A percentile compares a stretch with the other conserved stretches of the same genome.
Evolutionary conservation across 2,329 filamentous ascomycete genomes (phyloP).

Genomic region (Exophiala aquamarina): DNA sequence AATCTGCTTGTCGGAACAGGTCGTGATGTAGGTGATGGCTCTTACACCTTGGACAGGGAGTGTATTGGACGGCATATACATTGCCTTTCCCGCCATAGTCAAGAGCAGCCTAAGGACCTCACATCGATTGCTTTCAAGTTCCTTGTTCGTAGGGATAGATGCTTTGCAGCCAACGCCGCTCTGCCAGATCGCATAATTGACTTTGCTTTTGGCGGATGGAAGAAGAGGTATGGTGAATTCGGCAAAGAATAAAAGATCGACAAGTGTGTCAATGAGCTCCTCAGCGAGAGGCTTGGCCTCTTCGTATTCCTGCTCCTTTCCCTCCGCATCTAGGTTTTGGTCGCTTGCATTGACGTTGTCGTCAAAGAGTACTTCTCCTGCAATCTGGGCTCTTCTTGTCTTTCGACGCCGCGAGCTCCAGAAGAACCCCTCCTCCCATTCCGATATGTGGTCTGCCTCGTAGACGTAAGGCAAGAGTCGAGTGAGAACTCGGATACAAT

Average conservation of each 20-base stretch:
- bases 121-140: constrained; percentile 88
- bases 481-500: constrained; percentile 90
- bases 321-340: constrained; percentile 40
- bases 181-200: constrained; percentile 95
- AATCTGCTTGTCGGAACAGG: constrained; percentile 84
- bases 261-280: constrained; percentile 84
- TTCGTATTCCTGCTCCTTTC: constrained; percentile 66
- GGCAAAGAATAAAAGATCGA: constrained; percentile 88
- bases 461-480: constrained; percentile 88
- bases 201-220: constrained; percentile 70
- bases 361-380: constrained; percentile 81
- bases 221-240: constrained; percentile 81
- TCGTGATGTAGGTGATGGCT: constrained; percentile 84
- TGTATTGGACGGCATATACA: constrained; percentile 81
- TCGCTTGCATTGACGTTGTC: constrained; percentile 54
- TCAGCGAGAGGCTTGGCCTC: constrained; percentile 85
- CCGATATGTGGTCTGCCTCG: constrained; percentile 76
- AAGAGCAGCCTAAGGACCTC: constrained; percentile 86
- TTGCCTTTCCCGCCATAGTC: constrained; percentile 82
- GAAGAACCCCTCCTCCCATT: constrained; percentile 93
- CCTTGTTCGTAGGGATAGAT: constrained; percentile 81
- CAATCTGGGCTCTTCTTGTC: constrained; percentile 64
- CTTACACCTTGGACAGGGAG: constrained; percentile 81
- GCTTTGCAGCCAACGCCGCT: constrained; percentile 95
- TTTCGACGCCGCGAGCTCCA: constrained; percentile 75